Percentiles rank a stretch among this genome's conserved stretches.
Conservation (phyloP, 2,329 filamentous ascomycete genomes). For the Cordyceps sp. region DNA sequence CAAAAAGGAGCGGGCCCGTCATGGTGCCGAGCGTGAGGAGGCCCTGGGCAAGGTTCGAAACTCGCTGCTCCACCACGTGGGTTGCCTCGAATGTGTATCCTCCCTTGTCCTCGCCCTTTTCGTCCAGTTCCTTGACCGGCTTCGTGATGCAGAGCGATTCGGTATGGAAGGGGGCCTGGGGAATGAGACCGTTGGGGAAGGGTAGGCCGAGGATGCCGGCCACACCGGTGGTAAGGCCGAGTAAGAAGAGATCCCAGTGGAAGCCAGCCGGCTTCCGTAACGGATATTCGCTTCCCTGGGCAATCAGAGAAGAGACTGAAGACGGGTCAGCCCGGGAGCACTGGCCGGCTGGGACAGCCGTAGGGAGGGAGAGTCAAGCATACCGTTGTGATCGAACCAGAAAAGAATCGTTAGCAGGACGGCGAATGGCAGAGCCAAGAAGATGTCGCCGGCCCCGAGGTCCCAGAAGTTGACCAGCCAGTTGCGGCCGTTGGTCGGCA, state of each 20-base stretch:
- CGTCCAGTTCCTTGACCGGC: constrained; percentile 32
- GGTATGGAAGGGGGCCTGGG: constrained; percentile 72
- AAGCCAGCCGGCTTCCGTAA: constrained; percentile 69
- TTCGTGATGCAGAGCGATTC: constrained; percentile 59
- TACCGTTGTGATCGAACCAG: constrained; percentile 81
- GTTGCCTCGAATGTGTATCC: constrained; percentile 32
- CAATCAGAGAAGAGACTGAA: constrained; percentile 63
- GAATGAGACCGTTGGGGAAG: constrained; percentile 70
- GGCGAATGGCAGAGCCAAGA: constrained; percentile 76
- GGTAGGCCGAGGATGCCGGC: constrained; percentile 63
- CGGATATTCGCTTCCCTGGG: constrained; percentile 70
- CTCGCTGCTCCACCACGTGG: constrained; percentile 61
- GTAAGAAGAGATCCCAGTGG: constrained; percentile 72
- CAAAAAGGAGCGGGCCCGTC: constrained; percentile 55
- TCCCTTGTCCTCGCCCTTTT: constrained; percentile 37
- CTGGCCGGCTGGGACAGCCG: too few species aligned
- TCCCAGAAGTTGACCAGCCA: constrained; percentile 81
- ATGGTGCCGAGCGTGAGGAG: constrained; percentile 66
- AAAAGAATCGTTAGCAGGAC: constrained; percentile 70
- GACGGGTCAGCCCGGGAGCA: not conserved
- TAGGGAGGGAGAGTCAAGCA: too few species aligned
- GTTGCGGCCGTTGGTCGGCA: constrained; percentile 52
- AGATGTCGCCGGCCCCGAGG: constrained; percentile 53
- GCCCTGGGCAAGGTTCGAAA: constrained; percentile 64
- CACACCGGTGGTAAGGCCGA: constrained; percentile 61